Evolutionary conservation across 345 rosid genomes (phyloP), one percentile per base, ranked within the genome.

Genomic region (Eucalyptus sp.): DNA sequence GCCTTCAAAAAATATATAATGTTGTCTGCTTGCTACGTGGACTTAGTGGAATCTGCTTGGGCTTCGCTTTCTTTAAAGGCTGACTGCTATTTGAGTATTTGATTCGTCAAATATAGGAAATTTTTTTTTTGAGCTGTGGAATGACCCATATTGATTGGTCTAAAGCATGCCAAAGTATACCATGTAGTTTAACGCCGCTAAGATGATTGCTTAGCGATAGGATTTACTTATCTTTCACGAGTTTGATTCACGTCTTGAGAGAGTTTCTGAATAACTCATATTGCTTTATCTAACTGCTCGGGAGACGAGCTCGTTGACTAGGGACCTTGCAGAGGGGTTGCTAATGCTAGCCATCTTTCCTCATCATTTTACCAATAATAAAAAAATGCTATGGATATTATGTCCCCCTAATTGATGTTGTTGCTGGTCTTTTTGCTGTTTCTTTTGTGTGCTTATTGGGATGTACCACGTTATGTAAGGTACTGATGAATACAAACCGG

Each of bases 21-120:
- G 0, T 0, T 13, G 2, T 13, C 1, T 4, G 0, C 37, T 14
- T 13, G 33, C 5, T n/a, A n/a, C 79, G 10, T 3, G 22, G 13
- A 33, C 20, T 33, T 0, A 5, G 11, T 33, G 25, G 13, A 33
- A 33, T 33, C 81, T 37, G 25, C 3, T 17, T 10, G 25, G 7
- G 18, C 7, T 71, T 41, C 10, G 18, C 7, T 71, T 41, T 20
- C 48, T 76, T 10, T 76, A 6, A 20, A 13, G 84, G 84, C 8
- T 20, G 48, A 41, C 24, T 71, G 46, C 46, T 37, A 18, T 71
- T 71, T 18, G 44, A 37, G 25, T 3, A 18, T 18, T 4, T 76
- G 16, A 41, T 41, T 43, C 84, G 15, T 76, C 84, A 41, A 37
- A 76, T 76, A 20, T 2, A 20, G 43, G 12, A 37, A 22, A 2